Conservation (phyloP, 768 basidiomycete species). For the Boletellus ananiceps region DNA sequence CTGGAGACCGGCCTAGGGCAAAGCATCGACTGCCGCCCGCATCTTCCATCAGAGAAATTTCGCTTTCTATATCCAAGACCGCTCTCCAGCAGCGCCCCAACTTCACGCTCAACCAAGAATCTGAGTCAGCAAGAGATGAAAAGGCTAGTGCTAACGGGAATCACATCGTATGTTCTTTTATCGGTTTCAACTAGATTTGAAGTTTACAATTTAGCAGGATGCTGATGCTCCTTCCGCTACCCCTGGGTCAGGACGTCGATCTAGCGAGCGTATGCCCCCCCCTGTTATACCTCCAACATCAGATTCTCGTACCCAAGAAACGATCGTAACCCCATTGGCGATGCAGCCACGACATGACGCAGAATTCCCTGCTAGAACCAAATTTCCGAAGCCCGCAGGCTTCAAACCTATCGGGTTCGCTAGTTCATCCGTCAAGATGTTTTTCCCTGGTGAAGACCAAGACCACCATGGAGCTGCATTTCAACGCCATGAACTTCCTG, state of each 20-base stretch:
- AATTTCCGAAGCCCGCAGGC: constrained; percentile 39
- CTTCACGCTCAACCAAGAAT: constrained; percentile 17
- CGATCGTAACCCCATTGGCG: constrained; percentile 4
- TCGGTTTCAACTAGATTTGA: neutral
- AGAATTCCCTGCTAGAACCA: constrained; percentile 19
- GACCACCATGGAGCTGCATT: constrained; percentile 34
- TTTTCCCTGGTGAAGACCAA: constrained; percentile 82
- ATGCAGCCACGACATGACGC: constrained; percentile 14
- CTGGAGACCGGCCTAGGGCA: constrained; percentile 45
- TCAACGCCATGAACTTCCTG: constrained; percentile 13
- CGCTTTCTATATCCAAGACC: constrained; percentile 31
- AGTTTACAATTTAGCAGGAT: constrained; percentile 17
- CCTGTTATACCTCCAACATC: constrained; percentile 23
- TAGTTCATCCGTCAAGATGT: constrained; percentile 58
- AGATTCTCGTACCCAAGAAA: constrained; percentile 15
- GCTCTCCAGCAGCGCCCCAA: constrained; percentile 20
- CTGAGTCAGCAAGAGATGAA: constrained; percentile 33
- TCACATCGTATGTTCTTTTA: constrained; percentile 24
- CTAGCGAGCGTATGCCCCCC: constrained; percentile 33
- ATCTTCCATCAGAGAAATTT: constrained; percentile 35
- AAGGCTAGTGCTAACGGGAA: constrained; percentile 36
- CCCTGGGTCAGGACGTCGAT: constrained; percentile 19
- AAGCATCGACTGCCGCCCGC: constrained; percentile 61
- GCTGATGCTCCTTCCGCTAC: constrained; percentile 14
- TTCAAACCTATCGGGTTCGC: constrained; percentile 65